Percentiles rank a stretch among this genome's conserved stretches.
Conservation (phyloP, 1,284 basidiomycete genomes). For the Cryptococcus amylolentus region DNA sequence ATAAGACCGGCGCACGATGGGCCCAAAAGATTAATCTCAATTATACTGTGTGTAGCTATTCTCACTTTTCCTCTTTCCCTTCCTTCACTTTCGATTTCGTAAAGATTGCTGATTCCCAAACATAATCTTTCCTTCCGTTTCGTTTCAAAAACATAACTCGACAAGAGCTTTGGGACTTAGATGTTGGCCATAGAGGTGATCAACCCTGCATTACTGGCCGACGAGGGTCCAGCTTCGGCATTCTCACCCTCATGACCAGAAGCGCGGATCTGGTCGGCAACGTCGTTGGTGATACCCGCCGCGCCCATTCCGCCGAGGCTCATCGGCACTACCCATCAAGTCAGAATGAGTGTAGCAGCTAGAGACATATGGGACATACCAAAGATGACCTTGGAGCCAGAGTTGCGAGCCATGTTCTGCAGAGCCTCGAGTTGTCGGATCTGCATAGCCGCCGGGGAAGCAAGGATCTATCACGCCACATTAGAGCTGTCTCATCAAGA, state of each 20-base stretch:
- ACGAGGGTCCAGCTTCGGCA: conserved; percentile 13
- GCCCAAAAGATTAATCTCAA: not conserved
- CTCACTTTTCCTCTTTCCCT: not conserved
- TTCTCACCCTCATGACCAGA: conserved; percentile 23
- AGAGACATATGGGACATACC: conserved; percentile 40
- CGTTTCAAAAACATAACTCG: not conserved
- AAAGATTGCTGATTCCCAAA: not conserved
- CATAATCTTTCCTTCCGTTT: not conserved
- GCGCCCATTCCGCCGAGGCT: conserved; percentile 48
- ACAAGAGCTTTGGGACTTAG: conserved; percentile 5
- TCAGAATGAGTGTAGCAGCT: not conserved
- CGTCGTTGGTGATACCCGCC: conserved; percentile 29
- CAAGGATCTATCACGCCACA: conserved; percentile 65
- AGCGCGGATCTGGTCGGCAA: conserved; percentile 40
- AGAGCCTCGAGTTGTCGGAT: conserved; percentile 91
- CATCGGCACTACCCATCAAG: conserved; percentile 39
- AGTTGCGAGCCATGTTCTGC: conserved; percentile 66
- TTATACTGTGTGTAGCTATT: not conserved
- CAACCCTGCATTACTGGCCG: conserved; percentile 35
- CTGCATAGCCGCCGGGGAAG: conserved; percentile 92
- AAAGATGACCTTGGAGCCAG: conserved; percentile 83
- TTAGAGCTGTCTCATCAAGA: not conserved
- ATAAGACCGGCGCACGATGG: not conserved
- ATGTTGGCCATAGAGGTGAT: conserved; percentile 40
- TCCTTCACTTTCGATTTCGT: not conserved